A percentile compares a stretch with the other conserved stretches of the same genome.
Evolutionary conservation across 176 grass and related monocot species (phyloP).

Genomic region (Carex cristatella): DNA sequence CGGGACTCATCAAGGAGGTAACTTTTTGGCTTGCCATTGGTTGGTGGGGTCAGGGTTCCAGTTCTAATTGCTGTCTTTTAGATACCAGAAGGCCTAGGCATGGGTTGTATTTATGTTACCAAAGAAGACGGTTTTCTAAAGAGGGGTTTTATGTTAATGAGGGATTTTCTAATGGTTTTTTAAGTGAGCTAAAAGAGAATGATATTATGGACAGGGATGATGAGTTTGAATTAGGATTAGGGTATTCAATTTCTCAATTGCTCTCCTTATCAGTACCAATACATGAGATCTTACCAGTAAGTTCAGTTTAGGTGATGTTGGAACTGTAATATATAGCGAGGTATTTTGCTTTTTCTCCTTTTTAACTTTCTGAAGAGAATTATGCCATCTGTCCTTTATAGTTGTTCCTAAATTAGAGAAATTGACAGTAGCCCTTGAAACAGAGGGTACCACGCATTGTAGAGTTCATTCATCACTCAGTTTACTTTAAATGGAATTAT

Average conservation of each 20-base stretch:
- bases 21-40: conserved; percentile 32
- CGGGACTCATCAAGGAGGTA: conserved; percentile 51
- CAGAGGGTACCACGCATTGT: background rate
- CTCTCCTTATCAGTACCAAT: conserved; percentile 56
- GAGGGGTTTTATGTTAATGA: background rate
- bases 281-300: conserved; percentile 30
- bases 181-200: background rate
- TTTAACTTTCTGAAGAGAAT: background rate
- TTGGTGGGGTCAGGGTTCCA: conserved; percentile 13
- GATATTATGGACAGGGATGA: conserved; percentile 32
- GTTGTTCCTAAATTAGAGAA: background rate
- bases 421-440: background rate
- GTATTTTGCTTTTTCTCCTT: background rate
- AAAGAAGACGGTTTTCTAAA: conserved; percentile 3
- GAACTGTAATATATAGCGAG: background rate
- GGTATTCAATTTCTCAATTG: conserved; percentile 24
- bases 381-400: background rate
- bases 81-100: background rate
- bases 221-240: background rate
- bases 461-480: background rate
- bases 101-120: conserved; percentile 13
- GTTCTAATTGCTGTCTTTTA: background rate
- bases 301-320: conserved; percentile 13
- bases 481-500: background rate
- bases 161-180: background rate